Percentiles rank a stretch among this genome's conserved stretches.
These are phyloP conservation scores for Ogataea kodamae DNA, from an alignment of 805 yeast species.

Conservation along the genomic window DNA sequence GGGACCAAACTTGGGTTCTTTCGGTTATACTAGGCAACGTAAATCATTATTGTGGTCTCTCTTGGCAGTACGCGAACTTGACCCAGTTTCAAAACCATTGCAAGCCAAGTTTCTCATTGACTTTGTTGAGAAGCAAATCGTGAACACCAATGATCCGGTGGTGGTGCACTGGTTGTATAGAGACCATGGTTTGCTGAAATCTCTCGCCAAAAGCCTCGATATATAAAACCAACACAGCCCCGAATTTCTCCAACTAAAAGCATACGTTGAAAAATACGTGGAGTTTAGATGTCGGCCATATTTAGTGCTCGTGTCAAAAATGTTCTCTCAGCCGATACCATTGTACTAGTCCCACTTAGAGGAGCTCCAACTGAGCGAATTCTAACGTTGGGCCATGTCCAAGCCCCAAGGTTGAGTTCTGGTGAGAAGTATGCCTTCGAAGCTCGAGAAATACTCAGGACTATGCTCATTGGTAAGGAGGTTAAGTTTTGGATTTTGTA, in stretches of 20 bases:
- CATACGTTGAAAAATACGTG: constrained; percentile 2
- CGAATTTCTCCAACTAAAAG: not conserved
- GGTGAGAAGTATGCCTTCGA: constrained; percentile 51
- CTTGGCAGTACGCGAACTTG: constrained; percentile 73
- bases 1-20: constrained; percentile 39
- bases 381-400: constrained; percentile 61
- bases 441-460: constrained; percentile 60
- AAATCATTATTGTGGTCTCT: constrained; percentile 77
- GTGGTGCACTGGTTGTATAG: constrained; percentile 27
- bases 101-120: constrained; percentile 26
- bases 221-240: constrained; percentile 8
- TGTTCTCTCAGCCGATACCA: constrained; percentile 68
- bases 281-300: constrained; percentile 25
- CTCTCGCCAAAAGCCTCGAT: constrained; percentile 18
- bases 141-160: not conserved
- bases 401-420: constrained; percentile 48
- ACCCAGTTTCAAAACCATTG: constrained; percentile 28
- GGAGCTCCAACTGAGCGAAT: constrained; percentile 54
- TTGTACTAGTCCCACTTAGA: constrained; percentile 53
- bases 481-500: constrained; percentile 57
- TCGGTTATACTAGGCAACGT: constrained; percentile 60
- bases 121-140: constrained; percentile 22
- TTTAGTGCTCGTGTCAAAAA: constrained; percentile 61
- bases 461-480: constrained; percentile 60
- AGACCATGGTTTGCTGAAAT: constrained; percentile 23